These are phyloP conservation scores for Globisporangium cederbergense DNA, from an alignment of 352 stramenopile genomes.

Conservation along the genomic window DNA sequence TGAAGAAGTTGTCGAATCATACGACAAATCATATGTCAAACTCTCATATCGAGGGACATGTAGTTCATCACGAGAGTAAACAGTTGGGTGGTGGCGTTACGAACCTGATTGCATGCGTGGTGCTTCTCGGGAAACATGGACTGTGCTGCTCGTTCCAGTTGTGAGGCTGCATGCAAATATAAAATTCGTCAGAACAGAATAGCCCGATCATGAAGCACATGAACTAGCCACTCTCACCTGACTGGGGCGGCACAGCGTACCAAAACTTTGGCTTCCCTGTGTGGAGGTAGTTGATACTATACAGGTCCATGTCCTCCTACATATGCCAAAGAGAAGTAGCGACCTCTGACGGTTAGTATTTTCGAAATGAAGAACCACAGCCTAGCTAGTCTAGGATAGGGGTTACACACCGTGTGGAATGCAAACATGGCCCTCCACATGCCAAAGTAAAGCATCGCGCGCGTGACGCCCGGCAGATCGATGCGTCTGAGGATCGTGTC, in stretches of 20 bases:
- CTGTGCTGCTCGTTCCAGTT: constrained; percentile 83
- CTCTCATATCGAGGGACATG: background rate
- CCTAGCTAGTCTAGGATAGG: background rate
- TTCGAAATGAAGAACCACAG: background rate
- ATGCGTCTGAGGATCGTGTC: constrained; percentile 85
- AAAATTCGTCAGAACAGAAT: background rate
- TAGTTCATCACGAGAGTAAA: background rate
- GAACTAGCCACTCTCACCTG: constrained; percentile 27
- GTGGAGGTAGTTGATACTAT: constrained; percentile 94
- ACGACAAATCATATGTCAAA: background rate
- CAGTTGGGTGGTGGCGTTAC: no score
- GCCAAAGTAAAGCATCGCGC: constrained; percentile 92
- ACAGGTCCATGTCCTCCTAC: constrained; percentile 93
- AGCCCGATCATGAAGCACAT: background rate
- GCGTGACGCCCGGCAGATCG: constrained; percentile 83
- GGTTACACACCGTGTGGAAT: constrained; percentile 75
- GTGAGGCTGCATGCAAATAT: constrained; percentile 22
- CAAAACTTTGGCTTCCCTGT: constrained; percentile 91
- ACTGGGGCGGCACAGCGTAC: constrained; percentile 85
- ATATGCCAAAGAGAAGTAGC: background rate
- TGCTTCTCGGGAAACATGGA: constrained; percentile 88
- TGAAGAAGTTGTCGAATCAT: constrained; percentile 19
- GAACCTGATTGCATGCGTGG: constrained; percentile 68
- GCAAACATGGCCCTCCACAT: constrained; percentile 94
- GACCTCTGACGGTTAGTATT: background rate